Evolutionary conservation across 129 eudicot genomes (phyloP), one percentile per base, ranked within the genome.

Genomic region (Flaveria bidentis): DNA sequence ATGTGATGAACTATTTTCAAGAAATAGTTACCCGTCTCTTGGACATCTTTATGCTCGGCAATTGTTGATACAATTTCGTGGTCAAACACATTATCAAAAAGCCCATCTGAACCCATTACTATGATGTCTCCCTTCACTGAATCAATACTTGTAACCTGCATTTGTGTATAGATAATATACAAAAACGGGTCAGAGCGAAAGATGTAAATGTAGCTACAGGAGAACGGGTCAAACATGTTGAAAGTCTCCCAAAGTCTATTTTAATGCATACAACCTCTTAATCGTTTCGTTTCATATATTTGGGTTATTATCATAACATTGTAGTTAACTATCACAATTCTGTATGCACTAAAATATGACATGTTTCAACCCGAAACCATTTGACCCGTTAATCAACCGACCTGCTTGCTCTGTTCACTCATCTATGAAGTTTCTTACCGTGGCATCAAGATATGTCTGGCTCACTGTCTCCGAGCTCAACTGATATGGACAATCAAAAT

Each of bases 31-130:
- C 98, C 98, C 51, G 93, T 85, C 25, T 84, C 87, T 57, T 58
- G 60, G 47, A 88, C 97, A 76, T 90, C 87, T 51, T 52, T 82
- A 50, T 79, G 63, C 11, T 84, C 52, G 66, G 84, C 84, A 16
- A 88, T 83, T 39, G 88, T 76, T 28, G 96, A 82, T 12, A 86
- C 73, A 49, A 93, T 90, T 72, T 93, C 98, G 46, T 81, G 84
- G 82, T 93, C 96, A 63, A 85, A 93, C 25, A 86, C 84, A 56
- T 93, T 93, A 78, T 93, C 97, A 30, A 93, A 93, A 69, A 93
- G 98, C 78, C 98, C 98, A 64, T 93, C 98, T 56, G 97, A 90
- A 53, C 98, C 98, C 98, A 90, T 90, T 42, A 93, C 86, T 26
- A 88, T 84, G 7, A 74, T 90, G 81, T 93, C 98, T 63, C 90